Percentiles rank a stretch among this genome's conserved stretches.
These are phyloP conservation scores for Pythium brassicae DNA, from an alignment of 352 stramenopile species.

Conservation along the genomic window DNA sequence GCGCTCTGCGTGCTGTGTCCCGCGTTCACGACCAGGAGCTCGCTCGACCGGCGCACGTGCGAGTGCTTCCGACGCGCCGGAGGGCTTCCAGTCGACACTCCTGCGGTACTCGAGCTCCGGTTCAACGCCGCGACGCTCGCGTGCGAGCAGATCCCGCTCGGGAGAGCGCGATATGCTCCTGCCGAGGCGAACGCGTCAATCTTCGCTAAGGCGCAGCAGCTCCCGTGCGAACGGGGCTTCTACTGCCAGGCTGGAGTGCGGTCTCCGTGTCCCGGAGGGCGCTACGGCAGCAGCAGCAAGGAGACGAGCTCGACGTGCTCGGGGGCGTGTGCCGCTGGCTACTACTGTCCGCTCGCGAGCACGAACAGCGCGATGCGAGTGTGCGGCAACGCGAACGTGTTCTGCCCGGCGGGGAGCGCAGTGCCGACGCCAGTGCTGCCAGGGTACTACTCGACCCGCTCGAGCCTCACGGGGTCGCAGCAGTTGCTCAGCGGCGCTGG, in stretches of 20 bases:
- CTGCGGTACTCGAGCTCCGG: constrained; percentile 20
- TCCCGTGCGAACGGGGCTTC: constrained; percentile 57
- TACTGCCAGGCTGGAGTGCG: constrained; percentile 50
- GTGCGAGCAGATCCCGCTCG: constrained; percentile 25
- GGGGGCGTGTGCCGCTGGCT: constrained; percentile 42
- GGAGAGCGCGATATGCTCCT: constrained; percentile 1
- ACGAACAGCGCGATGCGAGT: constrained; percentile 28
- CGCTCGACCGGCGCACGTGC: constrained; percentile 48
- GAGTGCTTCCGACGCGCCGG: constrained; percentile 56
- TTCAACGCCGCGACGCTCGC: constrained; percentile 25
- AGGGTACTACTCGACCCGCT: constrained; percentile 61
- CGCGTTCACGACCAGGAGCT: constrained; percentile 31
- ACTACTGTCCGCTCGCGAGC: constrained; percentile 58
- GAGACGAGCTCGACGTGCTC: constrained; percentile 38
- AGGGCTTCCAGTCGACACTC: constrained; percentile 28
- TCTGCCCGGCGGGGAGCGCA: constrained; percentile 59
- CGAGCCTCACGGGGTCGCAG: neutral
- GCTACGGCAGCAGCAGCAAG: constrained; percentile 22
- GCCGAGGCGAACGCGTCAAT: constrained; percentile 22
- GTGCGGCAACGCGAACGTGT: constrained; percentile 38
- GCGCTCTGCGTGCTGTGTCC: constrained; percentile 52
- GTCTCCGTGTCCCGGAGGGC: constrained; percentile 48
- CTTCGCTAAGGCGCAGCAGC: constrained; percentile 39
- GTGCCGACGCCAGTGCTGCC: constrained; percentile 42
- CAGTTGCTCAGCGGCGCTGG: neutral